Conservation (phyloP, 179 eudicot species). For the Drosera spatulata region DNA sequence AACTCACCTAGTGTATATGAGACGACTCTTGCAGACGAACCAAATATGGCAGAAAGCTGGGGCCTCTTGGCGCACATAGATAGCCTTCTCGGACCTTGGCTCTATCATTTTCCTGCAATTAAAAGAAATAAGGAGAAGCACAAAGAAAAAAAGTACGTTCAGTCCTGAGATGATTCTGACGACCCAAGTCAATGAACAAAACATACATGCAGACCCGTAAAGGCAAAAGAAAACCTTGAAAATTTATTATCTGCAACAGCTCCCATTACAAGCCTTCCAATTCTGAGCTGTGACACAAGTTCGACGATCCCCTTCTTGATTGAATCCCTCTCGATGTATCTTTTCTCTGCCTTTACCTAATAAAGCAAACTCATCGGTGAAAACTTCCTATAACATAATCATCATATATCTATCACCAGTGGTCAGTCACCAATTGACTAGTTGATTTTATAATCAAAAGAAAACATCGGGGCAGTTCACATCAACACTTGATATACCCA, state of each 20-base stretch:
- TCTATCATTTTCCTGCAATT: constrained; percentile 62
- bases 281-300: constrained; percentile 37
- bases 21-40: constrained; percentile 64
- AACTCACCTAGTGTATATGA: constrained; percentile 59
- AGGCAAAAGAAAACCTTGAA: constrained; percentile 37
- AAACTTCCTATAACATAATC: background rate
- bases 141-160: constrained; percentile 3
- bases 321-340: constrained; percentile 42
- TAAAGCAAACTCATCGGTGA: background rate
- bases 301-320: constrained; percentile 69
- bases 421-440: background rate
- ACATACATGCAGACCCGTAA: background rate
- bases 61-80: constrained; percentile 48
- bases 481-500: background rate
- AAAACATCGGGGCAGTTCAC: too few species aligned
- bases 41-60: constrained; percentile 66
- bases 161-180: background rate
- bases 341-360: constrained; percentile 49
- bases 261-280: constrained; percentile 83
- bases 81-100: constrained; percentile 74
- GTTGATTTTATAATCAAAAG: background rate
- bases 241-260: constrained; percentile 59
- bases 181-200: background rate
- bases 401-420: background rate
- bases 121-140: constrained; percentile 1